Conservation (phyloP, 306 rosid species). For the Prunus mira region DNA sequence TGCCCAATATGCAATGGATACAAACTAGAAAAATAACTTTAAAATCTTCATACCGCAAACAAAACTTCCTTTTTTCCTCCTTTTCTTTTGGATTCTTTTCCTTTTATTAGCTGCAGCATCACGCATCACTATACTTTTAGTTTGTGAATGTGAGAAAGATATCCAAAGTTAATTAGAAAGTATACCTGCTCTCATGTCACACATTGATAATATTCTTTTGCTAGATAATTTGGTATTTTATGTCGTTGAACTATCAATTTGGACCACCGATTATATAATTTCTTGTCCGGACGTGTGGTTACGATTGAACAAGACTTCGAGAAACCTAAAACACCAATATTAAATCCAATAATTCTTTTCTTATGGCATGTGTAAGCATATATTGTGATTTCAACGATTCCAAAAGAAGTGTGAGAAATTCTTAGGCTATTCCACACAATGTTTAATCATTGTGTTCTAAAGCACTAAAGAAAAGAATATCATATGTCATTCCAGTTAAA, state of each 20-base stretch:
- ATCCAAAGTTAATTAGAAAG: background rate
- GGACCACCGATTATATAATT: background rate
- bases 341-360: background rate
- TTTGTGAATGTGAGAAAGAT: background rate
- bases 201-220: background rate
- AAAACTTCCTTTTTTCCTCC: background rate
- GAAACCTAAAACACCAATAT: background rate
- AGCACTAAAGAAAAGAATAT: background rate
- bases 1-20: no score
- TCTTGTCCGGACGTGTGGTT: no score
- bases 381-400: conserved; percentile 8
- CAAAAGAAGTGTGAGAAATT: background rate
- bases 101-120: background rate
- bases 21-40: no score
- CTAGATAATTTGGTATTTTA: background rate
- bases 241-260: background rate
- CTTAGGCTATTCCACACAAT: background rate
- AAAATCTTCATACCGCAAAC: background rate
- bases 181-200: background rate
- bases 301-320: no score
- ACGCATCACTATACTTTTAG: background rate
- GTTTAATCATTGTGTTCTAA: background rate
- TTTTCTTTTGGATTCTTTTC: background rate
- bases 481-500: background rate
- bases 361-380: background rate